Evolutionary conservation across 768 basidiomycete genomes (phyloP), one percentile per base, ranked within the genome.

Genomic region (Galerina marginata): DNA sequence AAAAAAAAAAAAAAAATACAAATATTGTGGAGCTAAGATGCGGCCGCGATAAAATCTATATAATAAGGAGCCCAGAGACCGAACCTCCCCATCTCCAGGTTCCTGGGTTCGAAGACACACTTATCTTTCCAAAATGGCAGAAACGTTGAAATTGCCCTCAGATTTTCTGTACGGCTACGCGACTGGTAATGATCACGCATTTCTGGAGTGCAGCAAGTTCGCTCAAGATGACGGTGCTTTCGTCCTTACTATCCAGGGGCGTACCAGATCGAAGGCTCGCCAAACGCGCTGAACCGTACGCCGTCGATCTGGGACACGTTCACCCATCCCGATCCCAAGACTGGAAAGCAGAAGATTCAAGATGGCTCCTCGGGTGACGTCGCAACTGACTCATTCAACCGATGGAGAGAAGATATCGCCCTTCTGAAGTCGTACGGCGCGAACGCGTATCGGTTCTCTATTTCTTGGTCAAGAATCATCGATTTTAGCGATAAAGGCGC

Each of bases 281-380:
- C 83, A n/a, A 68, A 78, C 45, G 77, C 74, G 9, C 83, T 77
- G 49, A 82, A 82, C 15, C 84, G 87, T 50, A 84, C 85, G 0
- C 84, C 83, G 56, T 86, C 86, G 23, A 84, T 91, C 63, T 92
- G 90, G 90, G 90, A 92, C 68, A 86, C 82, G 54, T 91, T 90
- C 71, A 82, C 86, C 29, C 80, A 84, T 55, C 71, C 72, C 26
- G 82, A 54, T 16, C 54, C 66, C 11, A 45, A 58, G 11, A 46
- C 83, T 1, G 83, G 85, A 15, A 84, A 83, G 67, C 70, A 67
- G 25, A 61, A 63, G 37, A 89, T 87, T 29, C 75, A 79, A 33
- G 90, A 91, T 66, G 85, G 86, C 2, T 71, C 81, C 23, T 81
- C 84, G 62, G 89, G 88, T 2, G 88, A 90, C 64, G 77, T 81